phyloP scores from a whole-genome alignment of 1,139 yeast genomes.

The Arxiozyma bovina region DNA sequence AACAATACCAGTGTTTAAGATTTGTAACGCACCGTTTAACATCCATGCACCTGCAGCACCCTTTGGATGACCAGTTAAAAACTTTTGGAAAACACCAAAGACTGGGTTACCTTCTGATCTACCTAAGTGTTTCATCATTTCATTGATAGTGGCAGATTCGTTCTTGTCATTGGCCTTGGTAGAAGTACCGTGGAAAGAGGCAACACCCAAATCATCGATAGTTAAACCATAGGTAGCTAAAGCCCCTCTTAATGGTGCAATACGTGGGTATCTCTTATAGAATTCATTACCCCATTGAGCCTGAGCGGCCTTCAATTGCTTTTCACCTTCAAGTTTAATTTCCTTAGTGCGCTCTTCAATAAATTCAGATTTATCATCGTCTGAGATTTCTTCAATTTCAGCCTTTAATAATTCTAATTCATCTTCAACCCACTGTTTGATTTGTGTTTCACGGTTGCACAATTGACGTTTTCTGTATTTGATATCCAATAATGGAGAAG shows the following conservation, averaged over 20 bases:
- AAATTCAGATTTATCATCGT: constrained; percentile 42
- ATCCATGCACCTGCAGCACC: constrained; percentile 99
- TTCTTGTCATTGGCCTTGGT: constrained; percentile 98
- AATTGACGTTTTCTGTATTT: constrained; percentile 93
- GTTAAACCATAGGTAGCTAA: constrained; percentile 88
- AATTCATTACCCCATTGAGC: constrained; percentile 94
- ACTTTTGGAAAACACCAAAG: constrained; percentile 96
- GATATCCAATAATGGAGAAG: constrained; percentile 75
- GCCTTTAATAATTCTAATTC: constrained; percentile 67
- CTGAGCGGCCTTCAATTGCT: constrained; percentile 84
- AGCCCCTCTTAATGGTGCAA: constrained; percentile 95
- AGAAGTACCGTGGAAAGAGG: constrained; percentile 99
- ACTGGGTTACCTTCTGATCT: constrained; percentile 97
- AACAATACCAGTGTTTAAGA: constrained; percentile 82
- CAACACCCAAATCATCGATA: constrained; percentile 89
- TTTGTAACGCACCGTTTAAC: constrained; percentile 97
- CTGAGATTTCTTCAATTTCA: constrained; percentile 54
- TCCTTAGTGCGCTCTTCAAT: constrained; percentile 80
- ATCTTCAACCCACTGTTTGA: constrained; percentile 74
- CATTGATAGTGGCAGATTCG: constrained; percentile 82
- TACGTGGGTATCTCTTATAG: constrained; percentile 83
- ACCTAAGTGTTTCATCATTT: constrained; percentile 91
- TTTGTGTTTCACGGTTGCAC: constrained; percentile 65
- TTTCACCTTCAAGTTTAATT: constrained; percentile 72
- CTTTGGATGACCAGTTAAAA: constrained; percentile 98